A percentile compares a stretch with the other conserved stretches of the same genome.
Conservation (phyloP, 768 basidiomycete species). For the Leccinum aurantiacum region DNA sequence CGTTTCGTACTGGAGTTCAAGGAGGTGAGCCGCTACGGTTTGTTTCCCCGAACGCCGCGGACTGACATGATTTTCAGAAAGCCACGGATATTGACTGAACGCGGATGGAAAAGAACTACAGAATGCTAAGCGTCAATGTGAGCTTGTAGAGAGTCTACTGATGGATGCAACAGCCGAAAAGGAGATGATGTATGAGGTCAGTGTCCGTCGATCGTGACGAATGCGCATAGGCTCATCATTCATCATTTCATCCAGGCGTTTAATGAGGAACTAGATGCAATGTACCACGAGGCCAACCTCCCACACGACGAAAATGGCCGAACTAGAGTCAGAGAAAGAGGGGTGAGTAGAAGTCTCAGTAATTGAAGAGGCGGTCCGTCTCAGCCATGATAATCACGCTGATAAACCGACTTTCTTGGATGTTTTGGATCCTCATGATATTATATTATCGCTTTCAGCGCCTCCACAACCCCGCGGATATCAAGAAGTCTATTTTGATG, state of each 20-base stretch:
- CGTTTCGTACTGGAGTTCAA: constrained; percentile 51
- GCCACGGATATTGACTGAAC: constrained; percentile 59
- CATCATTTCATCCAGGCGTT: constrained; percentile 59
- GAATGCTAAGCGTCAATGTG: constrained; percentile 69
- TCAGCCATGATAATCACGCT: no score
- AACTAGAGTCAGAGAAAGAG: constrained; percentile 73
- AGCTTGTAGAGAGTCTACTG: constrained; percentile 74
- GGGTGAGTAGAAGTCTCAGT: constrained; percentile 52
- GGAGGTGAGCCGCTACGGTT: constrained; percentile 46
- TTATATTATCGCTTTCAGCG: no score
- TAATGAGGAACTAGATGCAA: constrained; percentile 89
- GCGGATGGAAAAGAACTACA: constrained; percentile 56
- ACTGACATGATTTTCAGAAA: constrained; percentile 42
- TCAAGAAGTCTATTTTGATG: no score
- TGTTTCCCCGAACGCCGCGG: background rate
- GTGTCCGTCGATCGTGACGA: constrained; percentile 17
- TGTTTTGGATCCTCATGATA: no score
- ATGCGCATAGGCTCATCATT: constrained; percentile 1
- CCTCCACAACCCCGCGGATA: no score
- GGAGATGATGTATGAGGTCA: constrained; percentile 90
- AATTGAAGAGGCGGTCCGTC: no score
- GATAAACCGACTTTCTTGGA: no score
- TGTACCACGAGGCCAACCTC: constrained; percentile 83
- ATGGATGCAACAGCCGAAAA: constrained; percentile 83
- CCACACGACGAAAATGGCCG: constrained; percentile 74